Conservation (phyloP, 495 filamentous ascomycete genomes). For the Neurospora sublineolata region DNA sequence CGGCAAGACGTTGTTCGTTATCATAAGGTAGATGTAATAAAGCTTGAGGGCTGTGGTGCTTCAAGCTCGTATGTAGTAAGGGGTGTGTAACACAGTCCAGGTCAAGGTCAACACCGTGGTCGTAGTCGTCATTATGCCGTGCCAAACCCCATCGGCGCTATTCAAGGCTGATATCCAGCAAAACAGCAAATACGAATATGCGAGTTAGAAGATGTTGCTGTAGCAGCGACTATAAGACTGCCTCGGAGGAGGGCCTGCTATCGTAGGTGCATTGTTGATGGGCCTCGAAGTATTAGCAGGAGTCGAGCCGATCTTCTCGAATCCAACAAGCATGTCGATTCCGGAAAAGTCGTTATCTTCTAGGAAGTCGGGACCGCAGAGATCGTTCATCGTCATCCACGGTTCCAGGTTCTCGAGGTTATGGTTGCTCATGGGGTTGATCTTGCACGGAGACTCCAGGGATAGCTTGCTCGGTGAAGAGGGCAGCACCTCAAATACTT, state of each 20-base stretch:
- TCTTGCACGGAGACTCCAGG: slow-evolving; percentile 33
- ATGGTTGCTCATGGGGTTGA: slow-evolving; percentile 32
- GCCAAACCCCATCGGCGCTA: background rate
- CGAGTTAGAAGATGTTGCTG: slow-evolving; percentile 31
- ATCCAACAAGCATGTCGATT: slow-evolving; percentile 78
- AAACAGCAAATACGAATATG: slow-evolving; percentile 11
- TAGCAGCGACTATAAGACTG: slow-evolving; percentile 24
- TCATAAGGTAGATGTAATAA: background rate
- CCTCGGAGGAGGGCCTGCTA: slow-evolving; percentile 16
- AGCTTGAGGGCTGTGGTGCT: background rate
- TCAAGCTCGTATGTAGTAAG: background rate
- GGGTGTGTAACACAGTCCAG: background rate
- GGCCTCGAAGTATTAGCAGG: slow-evolving; percentile 16
- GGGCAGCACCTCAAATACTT: slow-evolving; percentile 38
- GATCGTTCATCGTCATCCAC: slow-evolving; percentile 40
- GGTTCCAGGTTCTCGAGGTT: slow-evolving; percentile 23
- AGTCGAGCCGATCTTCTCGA: slow-evolving; percentile 70
- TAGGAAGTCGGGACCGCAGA: slow-evolving; percentile 41
- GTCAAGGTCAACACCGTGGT: background rate
- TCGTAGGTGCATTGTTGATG: slow-evolving; percentile 19
- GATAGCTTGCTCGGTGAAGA: slow-evolving; percentile 46
- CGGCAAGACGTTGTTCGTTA: background rate
- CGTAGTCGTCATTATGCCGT: background rate
- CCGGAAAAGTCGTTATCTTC: slow-evolving; percentile 56
- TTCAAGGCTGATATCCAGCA: background rate